Evolutionary conservation across 2,329 filamentous ascomycete genomes (phyloP).

Genomic region (Kalmusia sp.): DNA sequence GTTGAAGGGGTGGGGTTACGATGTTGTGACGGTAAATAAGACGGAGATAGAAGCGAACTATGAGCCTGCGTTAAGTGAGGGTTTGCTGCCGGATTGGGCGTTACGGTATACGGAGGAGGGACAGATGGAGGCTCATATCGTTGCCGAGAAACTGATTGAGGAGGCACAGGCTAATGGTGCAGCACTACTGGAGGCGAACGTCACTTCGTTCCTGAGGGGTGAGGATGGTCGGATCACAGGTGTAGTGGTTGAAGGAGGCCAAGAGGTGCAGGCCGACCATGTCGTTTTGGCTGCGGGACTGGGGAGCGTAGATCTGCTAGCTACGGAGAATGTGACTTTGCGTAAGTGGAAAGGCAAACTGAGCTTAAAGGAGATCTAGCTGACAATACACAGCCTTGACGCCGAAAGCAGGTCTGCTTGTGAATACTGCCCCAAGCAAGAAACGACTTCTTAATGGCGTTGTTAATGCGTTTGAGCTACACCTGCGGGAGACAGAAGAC

Average conservation of each 20-base stretch:
- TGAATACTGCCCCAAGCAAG: conserved; percentile 1
- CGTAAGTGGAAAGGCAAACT: background rate
- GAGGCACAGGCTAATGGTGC: conserved; percentile 6
- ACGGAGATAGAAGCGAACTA: conserved; percentile 7
- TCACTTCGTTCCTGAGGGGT: conserved; percentile 7
- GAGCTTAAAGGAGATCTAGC: background rate
- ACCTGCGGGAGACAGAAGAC: conserved; percentile 10
- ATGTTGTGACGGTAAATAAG: conserved; percentile 7
- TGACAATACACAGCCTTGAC: conserved; percentile 8
- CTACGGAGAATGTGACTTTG: conserved; percentile 3
- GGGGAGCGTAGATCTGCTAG: conserved; percentile 10
- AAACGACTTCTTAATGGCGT: background rate
- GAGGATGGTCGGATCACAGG: conserved; percentile 7
- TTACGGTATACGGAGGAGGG: conserved; percentile 10
- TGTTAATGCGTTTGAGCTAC: conserved; percentile 4
- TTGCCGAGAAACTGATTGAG: conserved; percentile 9
- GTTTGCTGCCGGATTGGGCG: conserved; percentile 8
- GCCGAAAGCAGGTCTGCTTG: conserved; percentile 7
- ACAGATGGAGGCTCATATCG: conserved; percentile 12
- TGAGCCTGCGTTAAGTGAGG: conserved; percentile 1
- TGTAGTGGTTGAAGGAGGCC: conserved; percentile 3
- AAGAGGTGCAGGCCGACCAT: conserved; percentile 6
- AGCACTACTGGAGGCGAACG: conserved; percentile 5
- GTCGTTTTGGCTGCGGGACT: conserved; percentile 11
- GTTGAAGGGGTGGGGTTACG: conserved; percentile 6